Percentiles rank a stretch among this genome's conserved stretches.
Conservation (phyloP, 768 basidiomycete genomes). For the Cyclocybe cylindracea region DNA sequence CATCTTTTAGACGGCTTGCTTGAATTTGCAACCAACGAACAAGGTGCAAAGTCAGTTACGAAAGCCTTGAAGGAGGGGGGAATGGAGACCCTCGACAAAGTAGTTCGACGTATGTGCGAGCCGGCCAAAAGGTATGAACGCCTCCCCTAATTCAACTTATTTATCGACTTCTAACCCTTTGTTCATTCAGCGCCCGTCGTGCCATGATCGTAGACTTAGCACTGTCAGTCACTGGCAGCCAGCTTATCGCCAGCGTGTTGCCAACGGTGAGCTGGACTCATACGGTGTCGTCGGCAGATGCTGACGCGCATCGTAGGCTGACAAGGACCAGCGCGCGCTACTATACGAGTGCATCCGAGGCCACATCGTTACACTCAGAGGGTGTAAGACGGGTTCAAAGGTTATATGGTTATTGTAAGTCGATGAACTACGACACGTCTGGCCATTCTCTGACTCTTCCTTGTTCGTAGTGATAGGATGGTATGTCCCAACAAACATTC, state of each 20-base stretch:
- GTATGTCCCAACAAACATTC: constrained; percentile 17
- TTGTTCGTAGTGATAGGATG: constrained; percentile 39
- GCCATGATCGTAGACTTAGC: constrained; percentile 89
- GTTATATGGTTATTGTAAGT: constrained; percentile 86
- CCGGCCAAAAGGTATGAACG: constrained; percentile 70
- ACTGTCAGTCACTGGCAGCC: constrained; percentile 81
- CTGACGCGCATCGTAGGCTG: constrained; percentile 48
- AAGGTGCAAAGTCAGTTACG: constrained; percentile 85
- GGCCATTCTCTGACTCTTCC: not conserved
- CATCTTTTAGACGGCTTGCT: constrained; percentile 76
- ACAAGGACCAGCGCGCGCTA: constrained; percentile 81
- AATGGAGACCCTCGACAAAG: constrained; percentile 68
- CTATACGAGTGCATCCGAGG: constrained; percentile 86
- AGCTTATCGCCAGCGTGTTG: constrained; percentile 79
- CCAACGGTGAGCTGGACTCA: constrained; percentile 55
- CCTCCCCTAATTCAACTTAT: not conserved
- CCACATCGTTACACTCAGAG: constrained; percentile 87
- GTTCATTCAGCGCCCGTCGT: constrained; percentile 49
- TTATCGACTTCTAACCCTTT: not conserved
- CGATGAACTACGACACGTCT: not conserved
- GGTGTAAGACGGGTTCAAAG: constrained; percentile 89
- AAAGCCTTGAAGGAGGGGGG: constrained; percentile 88
- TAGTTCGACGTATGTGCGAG: constrained; percentile 84
- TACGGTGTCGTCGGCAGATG: constrained; percentile 6
- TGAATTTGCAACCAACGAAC: constrained; percentile 80